Base-by-base conservation (phyloP, 164 flowering plant genomes). In the Santalum album region DNA sequence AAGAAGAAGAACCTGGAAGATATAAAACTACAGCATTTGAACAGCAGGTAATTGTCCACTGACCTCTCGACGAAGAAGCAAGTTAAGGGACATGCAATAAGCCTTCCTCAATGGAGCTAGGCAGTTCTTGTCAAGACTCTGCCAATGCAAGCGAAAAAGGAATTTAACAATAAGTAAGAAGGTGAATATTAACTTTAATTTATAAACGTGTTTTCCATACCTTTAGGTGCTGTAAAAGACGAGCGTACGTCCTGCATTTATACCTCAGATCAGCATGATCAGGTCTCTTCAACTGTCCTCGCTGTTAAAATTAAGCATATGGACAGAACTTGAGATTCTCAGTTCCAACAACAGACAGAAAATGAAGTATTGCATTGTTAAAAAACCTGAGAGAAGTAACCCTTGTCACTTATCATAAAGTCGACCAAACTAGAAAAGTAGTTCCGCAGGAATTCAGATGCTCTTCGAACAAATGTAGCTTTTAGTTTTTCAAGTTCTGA, bases 191-290 rank as follows among this genome's bases (percentile, higher is more conserved):
- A 21, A 6, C 35, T 29, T 18, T 25, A 35, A 55, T 39, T 35
- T n/a, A n/a, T n/a, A n/a, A n/a, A n/a, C n/a, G n/a, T n/a, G n/a
- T n/a, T n/a, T n/a, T 12, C 14, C 49, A 19, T 26, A 94, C 99
- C 95, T 94, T 94, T 59, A 94, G 64, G 65, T 94, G 96, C 65
- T 94, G 97, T 65, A 94, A 57, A 69, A 94, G 95, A 34, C 97
- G 96, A 68, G 99, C 99, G 77, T 90, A 94, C 45, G 96, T 94
- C 81, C 99, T 75, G 82, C 97, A 94, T 75, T 87, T 94, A 66
- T 82, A 94, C 35, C 99, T 78, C 61, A 94, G 75, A 70, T 94
- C 99, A 57, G 99, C 99, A 79, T 94, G 99, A 69, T 94, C 99
- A 64, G 99, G 99, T 67, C 99, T 84, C 79, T 94, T 94, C 69